Evolutionary conservation across 1,284 basidiomycete species (phyloP).

Genomic region (Pisolithus thermaeus): DNA sequence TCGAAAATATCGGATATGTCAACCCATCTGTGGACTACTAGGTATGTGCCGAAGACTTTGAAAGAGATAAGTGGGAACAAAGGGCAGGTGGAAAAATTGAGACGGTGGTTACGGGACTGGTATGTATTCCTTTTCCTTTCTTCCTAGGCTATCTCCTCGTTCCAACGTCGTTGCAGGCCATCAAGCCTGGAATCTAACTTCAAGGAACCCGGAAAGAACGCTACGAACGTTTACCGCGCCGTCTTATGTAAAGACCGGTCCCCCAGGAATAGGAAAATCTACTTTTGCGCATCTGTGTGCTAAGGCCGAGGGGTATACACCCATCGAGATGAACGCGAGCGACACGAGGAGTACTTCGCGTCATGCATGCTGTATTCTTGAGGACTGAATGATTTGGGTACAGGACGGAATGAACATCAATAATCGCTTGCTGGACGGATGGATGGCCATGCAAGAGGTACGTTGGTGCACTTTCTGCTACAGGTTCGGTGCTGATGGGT

Average conservation of each 20-base stretch:
- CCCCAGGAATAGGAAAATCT: constrained; percentile 97
- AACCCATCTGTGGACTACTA: constrained; percentile 88
- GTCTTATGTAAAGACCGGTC: constrained; percentile 78
- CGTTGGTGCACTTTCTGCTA: constrained; percentile 9
- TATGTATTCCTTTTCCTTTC: constrained; percentile 29
- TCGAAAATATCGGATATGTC: constrained; percentile 35
- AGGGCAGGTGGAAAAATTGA: constrained; percentile 81
- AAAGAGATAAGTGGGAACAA: constrained; percentile 98
- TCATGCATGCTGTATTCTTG: neutral
- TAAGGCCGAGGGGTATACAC: constrained; percentile 81
- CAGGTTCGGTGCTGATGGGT: neutral
- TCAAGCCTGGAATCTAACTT: constrained; percentile 69
- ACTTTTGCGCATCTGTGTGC: constrained; percentile 93
- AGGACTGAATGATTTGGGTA: neutral
- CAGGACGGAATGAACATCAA: constrained; percentile 86
- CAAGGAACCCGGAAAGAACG: constrained; percentile 92
- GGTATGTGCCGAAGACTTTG: constrained; percentile 84
- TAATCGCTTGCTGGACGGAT: constrained; percentile 86
- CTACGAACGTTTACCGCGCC: constrained; percentile 82
- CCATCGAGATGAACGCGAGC: constrained; percentile 95
- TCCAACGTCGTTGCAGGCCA: constrained; percentile 45
- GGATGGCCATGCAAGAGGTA: constrained; percentile 64
- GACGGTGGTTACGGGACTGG: constrained; percentile 87
- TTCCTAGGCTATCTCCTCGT: neutral
- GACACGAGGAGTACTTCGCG: constrained; percentile 74